Conservation (phyloP, 139 green algal species). For the Coelastrella sp. region DNA sequence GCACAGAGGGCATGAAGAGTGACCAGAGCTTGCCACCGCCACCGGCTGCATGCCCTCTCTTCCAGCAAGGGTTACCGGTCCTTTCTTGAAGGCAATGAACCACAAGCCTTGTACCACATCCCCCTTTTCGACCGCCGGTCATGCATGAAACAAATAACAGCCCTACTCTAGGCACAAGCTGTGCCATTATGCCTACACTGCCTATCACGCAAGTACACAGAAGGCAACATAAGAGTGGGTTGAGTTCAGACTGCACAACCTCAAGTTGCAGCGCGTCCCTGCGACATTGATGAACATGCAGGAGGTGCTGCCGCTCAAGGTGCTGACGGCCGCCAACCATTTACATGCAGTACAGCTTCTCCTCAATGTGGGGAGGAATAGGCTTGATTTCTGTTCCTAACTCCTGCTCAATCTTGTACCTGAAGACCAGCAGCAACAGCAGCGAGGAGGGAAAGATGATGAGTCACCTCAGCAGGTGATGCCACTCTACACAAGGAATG, state of each 20-base stretch:
- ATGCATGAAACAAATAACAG: slow-evolving; percentile 35
- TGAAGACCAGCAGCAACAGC: slow-evolving; percentile 39
- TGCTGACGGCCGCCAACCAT: not conserved
- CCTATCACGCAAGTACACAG: not conserved
- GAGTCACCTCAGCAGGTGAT: too few relatives aligned
- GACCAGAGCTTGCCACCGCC: not conserved
- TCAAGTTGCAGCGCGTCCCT: not conserved
- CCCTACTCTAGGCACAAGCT: not conserved
- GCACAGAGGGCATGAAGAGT: not conserved
- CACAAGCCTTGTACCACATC: not conserved
- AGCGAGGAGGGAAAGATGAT: not conserved
- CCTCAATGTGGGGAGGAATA: slow-evolving; percentile 97
- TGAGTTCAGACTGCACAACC: not conserved
- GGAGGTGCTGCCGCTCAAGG: not conserved
- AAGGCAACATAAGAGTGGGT: not conserved
- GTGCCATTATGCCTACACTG: not conserved
- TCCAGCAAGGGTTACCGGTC: not conserved
- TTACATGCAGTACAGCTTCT: slow-evolving; percentile 92
- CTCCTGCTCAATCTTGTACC: slow-evolving; percentile 98
- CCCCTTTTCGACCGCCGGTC: not conserved
- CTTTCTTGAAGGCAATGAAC: not conserved
- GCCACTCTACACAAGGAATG: too few relatives aligned
- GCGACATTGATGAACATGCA: not conserved
- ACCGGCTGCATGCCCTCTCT: not conserved
- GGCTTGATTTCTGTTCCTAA: slow-evolving; percentile 99